These are phyloP conservation scores for Diaporthe humulicola DNA, from an alignment of 2,329 filamentous ascomycete genomes.

Conservation along the genomic window DNA sequence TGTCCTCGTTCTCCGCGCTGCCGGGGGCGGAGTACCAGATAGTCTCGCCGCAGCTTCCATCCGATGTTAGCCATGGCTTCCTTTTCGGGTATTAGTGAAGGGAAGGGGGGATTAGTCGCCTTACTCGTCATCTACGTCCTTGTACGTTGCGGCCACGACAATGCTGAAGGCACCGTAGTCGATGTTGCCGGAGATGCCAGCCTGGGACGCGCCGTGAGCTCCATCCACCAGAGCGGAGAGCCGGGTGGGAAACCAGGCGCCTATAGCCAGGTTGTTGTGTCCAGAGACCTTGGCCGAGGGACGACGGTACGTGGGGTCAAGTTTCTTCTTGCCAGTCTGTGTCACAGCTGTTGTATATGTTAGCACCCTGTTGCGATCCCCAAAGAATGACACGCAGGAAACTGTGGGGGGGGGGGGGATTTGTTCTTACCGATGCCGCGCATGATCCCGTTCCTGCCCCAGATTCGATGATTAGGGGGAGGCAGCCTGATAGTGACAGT, in stretches of 20 bases:
- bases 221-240: slow-evolving; percentile 64
- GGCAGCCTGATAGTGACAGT: slow-evolving; percentile 36
- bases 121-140: slow-evolving; percentile 45
- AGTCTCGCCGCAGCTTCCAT: slow-evolving; percentile 39
- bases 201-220: slow-evolving; percentile 62
- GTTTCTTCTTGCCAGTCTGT: slow-evolving; percentile 8
- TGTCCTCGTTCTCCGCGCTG: slow-evolving; percentile 40
- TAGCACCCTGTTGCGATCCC: neutral
- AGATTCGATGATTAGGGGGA: slow-evolving; percentile 46
- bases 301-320: slow-evolving; percentile 41
- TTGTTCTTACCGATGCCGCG: slow-evolving; percentile 43
- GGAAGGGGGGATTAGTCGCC: neutral
- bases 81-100: neutral
- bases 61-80: neutral
- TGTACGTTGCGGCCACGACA: slow-evolving; percentile 58
- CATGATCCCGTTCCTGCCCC: slow-evolving; percentile 49
- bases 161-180: slow-evolving; percentile 65
- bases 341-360: neutral
- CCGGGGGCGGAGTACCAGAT: slow-evolving; percentile 48
- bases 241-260: slow-evolving; percentile 68
- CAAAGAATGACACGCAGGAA: neutral
- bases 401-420: neutral
- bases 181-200: slow-evolving; percentile 63
- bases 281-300: slow-evolving; percentile 42
- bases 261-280: slow-evolving; percentile 51